Evolutionary conservation across 768 basidiomycete species (phyloP), one percentile per base, ranked within the genome.

Genomic region (Ephemerocybe angulata): DNA sequence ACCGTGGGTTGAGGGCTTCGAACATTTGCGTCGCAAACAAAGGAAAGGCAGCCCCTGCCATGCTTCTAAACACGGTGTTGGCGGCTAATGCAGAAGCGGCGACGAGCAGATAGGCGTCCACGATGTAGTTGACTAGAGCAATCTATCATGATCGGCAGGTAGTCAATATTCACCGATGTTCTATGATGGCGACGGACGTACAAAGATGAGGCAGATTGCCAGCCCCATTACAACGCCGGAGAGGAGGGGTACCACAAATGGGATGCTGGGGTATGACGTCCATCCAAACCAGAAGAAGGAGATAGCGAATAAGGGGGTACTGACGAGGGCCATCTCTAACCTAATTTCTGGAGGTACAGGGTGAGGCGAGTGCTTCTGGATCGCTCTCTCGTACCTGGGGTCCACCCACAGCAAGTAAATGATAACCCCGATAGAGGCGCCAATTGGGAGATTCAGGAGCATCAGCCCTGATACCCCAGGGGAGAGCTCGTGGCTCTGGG

Each of bases 231-330:
- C 49, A 19, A 73, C 55, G 1, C 81, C 80, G 0, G 82, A 73
- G 52, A 76, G 58, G 62, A 85, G 67, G 0, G 84, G 85, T 0
- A 66, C 77, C 78, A 79, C 83, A 27, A 76, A 74, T 0, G 75
- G 74, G 53, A 84, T 71, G 38, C 66, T 69, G 7, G 82, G 76
- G 55, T 63, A 80, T 1, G 82, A 82, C 2, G 84, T 81, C 84
- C 84, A 85, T 29, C 83, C 81, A 62, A 87, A 84, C 84, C 84
- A 84, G 67, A 88, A 87, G 66, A 85, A 81, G 4, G 81, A 76
- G 25, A 73, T 50, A 15, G 78, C 69, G 53, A 82, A 75, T 17
- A 83, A 56, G 0, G 84, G 84, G 0, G 78, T 76, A 2, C 75
- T 79, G 55, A 79, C 62, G 54, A 85, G 68, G 0, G 75, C 76